These are phyloP conservation scores for Pichia sp. DNA, from an alignment of 1,139 yeast genomes.

Conservation along the genomic window DNA sequence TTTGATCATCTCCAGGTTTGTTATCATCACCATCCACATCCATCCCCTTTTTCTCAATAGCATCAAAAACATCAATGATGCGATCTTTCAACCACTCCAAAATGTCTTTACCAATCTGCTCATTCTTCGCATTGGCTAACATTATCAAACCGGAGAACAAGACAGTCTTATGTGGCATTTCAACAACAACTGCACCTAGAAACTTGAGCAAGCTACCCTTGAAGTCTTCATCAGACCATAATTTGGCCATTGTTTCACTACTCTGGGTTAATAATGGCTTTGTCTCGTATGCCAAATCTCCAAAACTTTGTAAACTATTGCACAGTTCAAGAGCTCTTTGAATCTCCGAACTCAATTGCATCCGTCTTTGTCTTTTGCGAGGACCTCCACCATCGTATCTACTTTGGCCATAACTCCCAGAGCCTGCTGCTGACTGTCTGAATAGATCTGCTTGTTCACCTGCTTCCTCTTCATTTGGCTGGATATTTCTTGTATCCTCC, in stretches of 20 bases:
- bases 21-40: constrained; percentile 29
- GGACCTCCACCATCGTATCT: constrained; percentile 7
- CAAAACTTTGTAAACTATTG: constrained; percentile 56
- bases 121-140: constrained; percentile 64
- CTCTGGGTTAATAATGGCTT: constrained; percentile 11
- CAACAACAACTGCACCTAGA: constrained; percentile 67
- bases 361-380: constrained; percentile 11
- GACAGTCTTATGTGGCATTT: constrained; percentile 87
- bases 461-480: not conserved
- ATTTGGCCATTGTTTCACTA: constrained; percentile 17
- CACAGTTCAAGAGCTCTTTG: constrained; percentile 25
- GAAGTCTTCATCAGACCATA: constrained; percentile 47
- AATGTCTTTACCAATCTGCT: constrained; percentile 48
- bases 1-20: constrained; percentile 11
- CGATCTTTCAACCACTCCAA: constrained; percentile 36
- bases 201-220: constrained; percentile 40
- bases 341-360: constrained; percentile 18
- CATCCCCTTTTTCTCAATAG: constrained; percentile 53
- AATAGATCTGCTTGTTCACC: not conserved
- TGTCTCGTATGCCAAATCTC: constrained; percentile 42
- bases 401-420: constrained; percentile 1
- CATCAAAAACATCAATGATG: constrained; percentile 65
- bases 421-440: not conserved
- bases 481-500: not conserved
- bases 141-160: constrained; percentile 67